These are phyloP conservation scores for Termitomyces sp. DNA, from an alignment of 1,284 basidiomycete species.

Conservation along the genomic window DNA sequence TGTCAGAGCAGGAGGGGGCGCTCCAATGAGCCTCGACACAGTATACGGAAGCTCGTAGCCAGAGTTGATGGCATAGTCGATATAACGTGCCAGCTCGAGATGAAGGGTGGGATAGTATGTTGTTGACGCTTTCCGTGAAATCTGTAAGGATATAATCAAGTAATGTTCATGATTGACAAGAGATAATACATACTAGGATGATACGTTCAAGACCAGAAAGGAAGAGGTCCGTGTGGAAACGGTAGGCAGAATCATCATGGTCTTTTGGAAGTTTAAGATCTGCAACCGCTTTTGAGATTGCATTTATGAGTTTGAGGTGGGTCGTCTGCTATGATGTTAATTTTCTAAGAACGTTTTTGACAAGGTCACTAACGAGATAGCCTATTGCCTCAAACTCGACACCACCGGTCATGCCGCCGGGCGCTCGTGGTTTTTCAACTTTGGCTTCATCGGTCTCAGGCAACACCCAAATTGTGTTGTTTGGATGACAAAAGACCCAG, in stretches of 20 bases:
- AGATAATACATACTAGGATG: constrained; percentile 48
- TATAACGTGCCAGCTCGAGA: constrained; percentile 84
- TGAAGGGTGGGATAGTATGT: constrained; percentile 91
- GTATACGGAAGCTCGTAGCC: constrained; percentile 74
- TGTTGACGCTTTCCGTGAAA: constrained; percentile 86
- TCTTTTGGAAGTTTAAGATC: constrained; percentile 61
- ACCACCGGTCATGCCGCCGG: constrained; percentile 96
- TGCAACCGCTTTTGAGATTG: constrained; percentile 59
- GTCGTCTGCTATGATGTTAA: constrained; percentile 53
- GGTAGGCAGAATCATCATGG: constrained; percentile 68
- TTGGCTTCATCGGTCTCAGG: constrained; percentile 75
- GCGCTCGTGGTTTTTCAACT: constrained; percentile 89
- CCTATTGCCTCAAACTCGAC: constrained; percentile 97
- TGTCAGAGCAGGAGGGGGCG: constrained; percentile 56
- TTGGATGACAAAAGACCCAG: constrained; percentile 97
- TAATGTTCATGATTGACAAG: not conserved
- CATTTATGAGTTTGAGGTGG: constrained; percentile 81
- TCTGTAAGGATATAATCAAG: constrained; percentile 42
- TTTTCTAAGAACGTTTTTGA: constrained; percentile 8
- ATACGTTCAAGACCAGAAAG: constrained; percentile 84
- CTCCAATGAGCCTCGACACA: constrained; percentile 63
- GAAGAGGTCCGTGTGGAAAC: constrained; percentile 82
- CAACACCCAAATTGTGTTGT: constrained; percentile 86
- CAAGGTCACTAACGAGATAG: constrained; percentile 68
- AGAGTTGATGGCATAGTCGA: constrained; percentile 58